Base-by-base conservation (phyloP, 306 rosid genomes). In the Rosa lucieae region DNA sequence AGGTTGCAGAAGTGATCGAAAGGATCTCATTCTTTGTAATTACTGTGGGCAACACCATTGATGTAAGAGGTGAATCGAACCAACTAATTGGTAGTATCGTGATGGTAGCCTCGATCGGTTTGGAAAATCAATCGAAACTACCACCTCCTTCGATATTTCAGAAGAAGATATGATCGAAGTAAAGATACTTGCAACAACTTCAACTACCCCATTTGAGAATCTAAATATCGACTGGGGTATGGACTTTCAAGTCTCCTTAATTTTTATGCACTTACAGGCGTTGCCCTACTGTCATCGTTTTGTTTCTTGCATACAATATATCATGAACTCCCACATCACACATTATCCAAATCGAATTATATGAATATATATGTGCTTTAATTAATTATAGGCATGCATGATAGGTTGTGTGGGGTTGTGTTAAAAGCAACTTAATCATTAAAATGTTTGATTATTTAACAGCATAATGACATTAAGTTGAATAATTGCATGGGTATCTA, bases 111-210 rank as follows among this genome's bases (percentile, higher is more conserved):
- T 3, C 20, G 23, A 55, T 18, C 21, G 10, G 61, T 18, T 17
- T 15, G 51, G 37, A 2, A 32, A 32, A 10, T 47, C 51, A 32
- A 32, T 32, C 47, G 46, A 66, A 17, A 40, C 47, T 66, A 66
- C 70, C 10, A 17, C 4, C 46, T 15, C 44, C 21, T 37, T 37
- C 8, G 13, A 29, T 66, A 37, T 37, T 37, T 66, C 12, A 44
- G 44, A 40, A 15, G 21, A 15, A 15, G 46, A 66, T 66, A 37
- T 13, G 20, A 39, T 66, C 46, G 70, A 7, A 3, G 10, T 37
- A 37, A 37, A 66, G 70, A 37, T 39, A 15, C 40, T n/a, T 65
- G 70, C 70, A 66, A 66, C 12, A 66, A 66, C 70, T 35, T 66
- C 46, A 66, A 66, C 23, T 66, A 29, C 46, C 46, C 70, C 21